Evolutionary conservation across 257 asterid genomes (phyloP).

Genomic region (Fraxinus anomala): DNA sequence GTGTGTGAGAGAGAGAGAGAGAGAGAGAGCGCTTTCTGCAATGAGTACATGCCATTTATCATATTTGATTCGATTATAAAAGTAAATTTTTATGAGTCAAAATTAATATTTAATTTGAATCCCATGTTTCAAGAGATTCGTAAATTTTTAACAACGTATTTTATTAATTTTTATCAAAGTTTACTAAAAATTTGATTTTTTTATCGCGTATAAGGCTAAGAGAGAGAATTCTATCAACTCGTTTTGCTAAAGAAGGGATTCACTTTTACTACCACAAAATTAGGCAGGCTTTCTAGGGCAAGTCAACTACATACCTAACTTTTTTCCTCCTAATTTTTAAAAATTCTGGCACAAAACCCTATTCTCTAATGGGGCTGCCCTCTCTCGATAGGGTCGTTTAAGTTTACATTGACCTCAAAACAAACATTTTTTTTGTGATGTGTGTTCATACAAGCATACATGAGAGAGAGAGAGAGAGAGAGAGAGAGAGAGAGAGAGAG

Average conservation of each 20-base stretch:
- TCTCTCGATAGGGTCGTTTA: conserved; percentile 25
- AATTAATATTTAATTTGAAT: conserved; percentile 27
- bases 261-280: conserved; percentile 62
- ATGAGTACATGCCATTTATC: neutral
- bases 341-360: conserved; percentile 25
- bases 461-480: conserved; percentile 1
- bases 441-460: too few species aligned
- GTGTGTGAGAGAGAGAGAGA: too few species aligned
- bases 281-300: conserved; percentile 68
- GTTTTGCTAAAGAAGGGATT: conserved; percentile 58
- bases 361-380: conserved; percentile 26
- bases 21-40: neutral
- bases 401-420: too few species aligned
- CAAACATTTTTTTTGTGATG: too few species aligned
- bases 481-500: neutral
- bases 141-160: too few species aligned
- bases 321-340: conserved; percentile 36
- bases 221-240: conserved; percentile 31
- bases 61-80: too few species aligned
- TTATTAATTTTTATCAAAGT: too few species aligned
- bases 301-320: conserved; percentile 80
- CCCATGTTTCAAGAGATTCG: too few species aligned
- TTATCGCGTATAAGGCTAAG: neutral
- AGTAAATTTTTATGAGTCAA: neutral
- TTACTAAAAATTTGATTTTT: too few species aligned